Evolutionary conservation across 2,329 filamentous ascomycete species (phyloP).

Genomic region (Penicillium sp.): DNA sequence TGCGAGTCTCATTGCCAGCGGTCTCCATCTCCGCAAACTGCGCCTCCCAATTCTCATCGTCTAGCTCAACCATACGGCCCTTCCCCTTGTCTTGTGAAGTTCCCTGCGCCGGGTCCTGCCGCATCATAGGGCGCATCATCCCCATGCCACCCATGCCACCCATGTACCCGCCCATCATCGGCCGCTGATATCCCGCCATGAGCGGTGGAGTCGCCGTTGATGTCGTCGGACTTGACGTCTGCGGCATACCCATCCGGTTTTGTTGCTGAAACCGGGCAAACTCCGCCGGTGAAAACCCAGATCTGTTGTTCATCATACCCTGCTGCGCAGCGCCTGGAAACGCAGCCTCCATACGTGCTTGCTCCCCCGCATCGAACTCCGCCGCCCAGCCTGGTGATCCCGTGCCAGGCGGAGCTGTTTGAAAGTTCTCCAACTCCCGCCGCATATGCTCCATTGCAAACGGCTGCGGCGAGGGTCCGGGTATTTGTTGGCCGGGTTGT

Average conservation of each 20-base stretch:
- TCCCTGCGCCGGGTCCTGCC: slow-evolving; percentile 56
- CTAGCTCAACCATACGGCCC: slow-evolving; percentile 77
- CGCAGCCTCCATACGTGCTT: slow-evolving; percentile 69
- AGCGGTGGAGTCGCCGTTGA: slow-evolving; percentile 57
- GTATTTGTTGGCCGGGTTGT: slow-evolving; percentile 61
- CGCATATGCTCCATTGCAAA: slow-evolving; percentile 67
- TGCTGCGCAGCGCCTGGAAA: slow-evolving; percentile 55
- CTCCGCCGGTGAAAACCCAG: slow-evolving; percentile 74
- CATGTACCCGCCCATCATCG: slow-evolving; percentile 48
- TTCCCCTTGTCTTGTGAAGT: slow-evolving; percentile 80
- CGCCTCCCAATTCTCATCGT: slow-evolving; percentile 92
- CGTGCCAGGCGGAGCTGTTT: slow-evolving; percentile 49
- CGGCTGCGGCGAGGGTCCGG: slow-evolving; percentile 53
- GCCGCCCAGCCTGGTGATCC: slow-evolving; percentile 61
- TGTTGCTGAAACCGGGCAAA: slow-evolving; percentile 83
- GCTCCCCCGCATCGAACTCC: slow-evolving; percentile 61
- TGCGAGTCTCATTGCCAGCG: slow-evolving; percentile 50
- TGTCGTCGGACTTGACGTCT: slow-evolving; percentile 59
- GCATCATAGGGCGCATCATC: slow-evolving; percentile 47
- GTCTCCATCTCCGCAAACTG: slow-evolving; percentile 86
- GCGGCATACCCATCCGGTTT: slow-evolving; percentile 57
- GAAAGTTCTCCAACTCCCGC: slow-evolving; percentile 57
- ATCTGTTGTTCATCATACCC: slow-evolving; percentile 40
- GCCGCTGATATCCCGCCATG: slow-evolving; percentile 53
- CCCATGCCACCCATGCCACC: slow-evolving; percentile 44